Evolutionary conservation across 164 flowering plant genomes (phyloP).

Genomic region (Vitis vinifera): DNA sequence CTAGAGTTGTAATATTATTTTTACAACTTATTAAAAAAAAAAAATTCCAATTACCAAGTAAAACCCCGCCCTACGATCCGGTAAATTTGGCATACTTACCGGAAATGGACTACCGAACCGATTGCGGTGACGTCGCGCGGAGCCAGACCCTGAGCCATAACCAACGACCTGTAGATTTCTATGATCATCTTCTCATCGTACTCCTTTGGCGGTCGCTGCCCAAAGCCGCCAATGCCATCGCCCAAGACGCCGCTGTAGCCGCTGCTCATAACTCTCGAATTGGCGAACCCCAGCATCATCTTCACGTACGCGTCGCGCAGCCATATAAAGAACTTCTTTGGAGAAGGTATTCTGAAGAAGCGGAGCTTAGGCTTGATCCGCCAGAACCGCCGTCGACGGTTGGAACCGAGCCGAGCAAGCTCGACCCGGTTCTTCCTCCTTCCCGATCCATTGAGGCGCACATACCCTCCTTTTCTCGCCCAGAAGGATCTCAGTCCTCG

Average conservation of each 20-base stretch:
- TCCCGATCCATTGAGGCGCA: conserved; percentile 36
- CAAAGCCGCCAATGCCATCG: conserved; percentile 15
- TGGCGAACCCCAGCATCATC: conserved; percentile 67
- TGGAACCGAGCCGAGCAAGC: conserved; percentile 14
- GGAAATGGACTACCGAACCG: background rate
- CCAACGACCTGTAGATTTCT: conserved; percentile 66
- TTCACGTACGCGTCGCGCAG: conserved; percentile 78
- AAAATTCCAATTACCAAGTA: too few relatives aligned
- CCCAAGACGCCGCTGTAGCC: conserved; percentile 28
- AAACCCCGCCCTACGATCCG: background rate
- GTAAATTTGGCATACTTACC: background rate
- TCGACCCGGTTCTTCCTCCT: conserved; percentile 15
- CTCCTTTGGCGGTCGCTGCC: conserved; percentile 45
- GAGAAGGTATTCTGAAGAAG: conserved; percentile 24
- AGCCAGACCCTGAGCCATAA: conserved; percentile 44
- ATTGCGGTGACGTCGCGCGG: conserved; percentile 34
- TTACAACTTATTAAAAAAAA: too few relatives aligned
- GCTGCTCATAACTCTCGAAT: conserved; percentile 27
- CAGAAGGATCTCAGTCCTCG: conserved; percentile 48
- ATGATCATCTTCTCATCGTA: conserved; percentile 71
- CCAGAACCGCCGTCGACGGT: conserved; percentile 38
- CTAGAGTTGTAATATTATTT: too few relatives aligned
- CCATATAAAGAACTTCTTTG: conserved; percentile 46
- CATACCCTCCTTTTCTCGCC: conserved; percentile 50
- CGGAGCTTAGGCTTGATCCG: conserved; percentile 52